Conservation (phyloP, 805 yeast species). For the Yarrowia osloensis region DNA sequence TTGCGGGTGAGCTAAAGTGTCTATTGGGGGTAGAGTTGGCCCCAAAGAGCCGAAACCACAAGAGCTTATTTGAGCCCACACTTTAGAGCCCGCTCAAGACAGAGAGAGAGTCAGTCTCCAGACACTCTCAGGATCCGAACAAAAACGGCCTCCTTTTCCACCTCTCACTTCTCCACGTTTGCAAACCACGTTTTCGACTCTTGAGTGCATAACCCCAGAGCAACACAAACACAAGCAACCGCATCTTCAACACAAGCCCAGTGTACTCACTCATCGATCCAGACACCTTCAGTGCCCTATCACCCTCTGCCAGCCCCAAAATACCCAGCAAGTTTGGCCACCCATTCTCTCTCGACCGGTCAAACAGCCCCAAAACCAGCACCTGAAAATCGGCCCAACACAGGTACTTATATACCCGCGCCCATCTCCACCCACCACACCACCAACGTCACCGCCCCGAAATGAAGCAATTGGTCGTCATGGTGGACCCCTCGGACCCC, state of each 20-base stretch:
- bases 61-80: background rate
- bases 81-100: too few relatives aligned
- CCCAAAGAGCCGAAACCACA: constrained; percentile 12
- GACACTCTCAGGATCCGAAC: too few relatives aligned
- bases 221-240: too few relatives aligned
- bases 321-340: too few relatives aligned
- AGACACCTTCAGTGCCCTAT: too few relatives aligned
- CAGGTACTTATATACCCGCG: background rate
- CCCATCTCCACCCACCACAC: background rate
- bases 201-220: too few relatives aligned
- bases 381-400: background rate
- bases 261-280: too few relatives aligned
- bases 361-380: background rate
- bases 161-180: too few relatives aligned
- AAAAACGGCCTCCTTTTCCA: too few relatives aligned
- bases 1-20: background rate
- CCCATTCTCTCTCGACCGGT: background rate
- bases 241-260: too few relatives aligned
- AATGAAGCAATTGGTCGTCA: constrained; percentile 1
- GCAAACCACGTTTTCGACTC: too few relatives aligned
- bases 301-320: background rate
- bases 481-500: constrained; percentile 35
- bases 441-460: background rate
- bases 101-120: too few relatives aligned
- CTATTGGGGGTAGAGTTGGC: background rate